A percentile compares a stretch with the other conserved stretches of the same genome.
Conservation (phyloP, 169 alveolate genomes). For the Babesia ovis region DNA sequence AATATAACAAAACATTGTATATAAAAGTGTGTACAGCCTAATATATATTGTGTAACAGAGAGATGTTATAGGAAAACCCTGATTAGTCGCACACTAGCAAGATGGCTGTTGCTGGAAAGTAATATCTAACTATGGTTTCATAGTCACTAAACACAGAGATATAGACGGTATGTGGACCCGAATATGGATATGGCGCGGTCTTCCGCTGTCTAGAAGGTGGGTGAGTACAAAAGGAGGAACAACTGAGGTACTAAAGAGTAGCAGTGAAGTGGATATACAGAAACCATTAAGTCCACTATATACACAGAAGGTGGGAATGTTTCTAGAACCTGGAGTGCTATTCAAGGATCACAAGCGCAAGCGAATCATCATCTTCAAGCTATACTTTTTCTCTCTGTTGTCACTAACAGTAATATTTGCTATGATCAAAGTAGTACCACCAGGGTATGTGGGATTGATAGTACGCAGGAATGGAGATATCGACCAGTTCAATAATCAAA, state of each 20-base stretch:
- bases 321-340: conserved; percentile 51
- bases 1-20: too few species aligned
- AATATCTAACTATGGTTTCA: too few species aligned
- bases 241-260: neutral
- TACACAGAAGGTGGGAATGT: conserved; percentile 61
- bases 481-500: conserved; percentile 60
- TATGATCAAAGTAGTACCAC: conserved; percentile 60
- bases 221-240: neutral
- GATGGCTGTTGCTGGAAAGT: neutral
- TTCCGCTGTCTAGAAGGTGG: conserved; percentile 32
- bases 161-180: neutral
- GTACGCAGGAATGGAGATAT: conserved; percentile 52
- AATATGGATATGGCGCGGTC: conserved; percentile 10
- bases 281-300: conserved; percentile 46
- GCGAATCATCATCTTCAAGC: conserved; percentile 11
- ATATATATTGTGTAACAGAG: too few species aligned
- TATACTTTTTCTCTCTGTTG: conserved; percentile 48
- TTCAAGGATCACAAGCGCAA: conserved; percentile 35
- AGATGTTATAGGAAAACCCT: too few species aligned
- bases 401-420: conserved; percentile 33
- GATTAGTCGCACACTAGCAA: neutral
- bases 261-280: neutral
- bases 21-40: too few species aligned
- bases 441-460: conserved; percentile 65
- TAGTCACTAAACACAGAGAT: too few species aligned